A percentile compares a stretch with the other conserved stretches of the same genome.
Evolutionary conservation across 1,139 yeast species (phyloP).

Genomic region (Diutina sp.): DNA sequence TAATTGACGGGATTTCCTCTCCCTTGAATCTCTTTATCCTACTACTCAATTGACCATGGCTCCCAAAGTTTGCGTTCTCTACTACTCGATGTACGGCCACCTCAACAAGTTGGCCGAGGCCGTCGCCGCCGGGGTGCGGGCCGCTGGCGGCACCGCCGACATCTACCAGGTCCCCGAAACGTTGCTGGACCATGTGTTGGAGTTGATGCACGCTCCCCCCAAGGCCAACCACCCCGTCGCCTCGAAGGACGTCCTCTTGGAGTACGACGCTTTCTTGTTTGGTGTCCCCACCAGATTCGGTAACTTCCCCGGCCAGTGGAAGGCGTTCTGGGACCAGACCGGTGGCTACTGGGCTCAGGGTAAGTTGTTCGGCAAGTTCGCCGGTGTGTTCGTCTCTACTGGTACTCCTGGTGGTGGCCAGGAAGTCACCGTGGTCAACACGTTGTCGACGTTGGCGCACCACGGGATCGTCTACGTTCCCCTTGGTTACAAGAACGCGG

Average conservation of each 20-base stretch:
- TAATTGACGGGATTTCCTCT: not conserved
- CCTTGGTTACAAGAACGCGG: constrained; percentile 59
- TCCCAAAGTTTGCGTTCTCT: constrained; percentile 7
- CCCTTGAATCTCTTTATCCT: not conserved
- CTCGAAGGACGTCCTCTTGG: constrained; percentile 4
- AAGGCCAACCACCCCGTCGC: constrained; percentile 6
- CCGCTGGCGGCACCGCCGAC: constrained; percentile 8
- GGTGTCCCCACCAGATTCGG: constrained; percentile 8
- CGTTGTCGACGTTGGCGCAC: constrained; percentile 61
- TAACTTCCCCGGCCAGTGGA: constrained; percentile 8
- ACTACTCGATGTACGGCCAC: constrained; percentile 8
- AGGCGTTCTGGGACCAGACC: constrained; percentile 8
- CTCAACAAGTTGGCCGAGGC: constrained; percentile 7
- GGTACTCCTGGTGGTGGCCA: constrained; percentile 63
- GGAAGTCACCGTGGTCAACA: constrained; percentile 55
- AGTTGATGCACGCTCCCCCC: constrained; percentile 6
- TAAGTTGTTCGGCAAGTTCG: constrained; percentile 7
- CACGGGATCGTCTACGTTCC: constrained; percentile 77
- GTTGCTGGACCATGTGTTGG: constrained; percentile 6
- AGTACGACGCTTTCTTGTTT: constrained; percentile 8
- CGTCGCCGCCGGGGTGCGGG: constrained; percentile 5
- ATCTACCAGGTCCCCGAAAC: constrained; percentile 7
- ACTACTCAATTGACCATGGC: constrained; percentile 8
- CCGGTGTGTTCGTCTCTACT: constrained; percentile 7
- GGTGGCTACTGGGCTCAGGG: constrained; percentile 7